Percentiles rank a stretch among this genome's conserved stretches.
These are phyloP conservation scores for Cicer judaicum DNA, from an alignment of 306 rosid species.

Conservation along the genomic window DNA sequence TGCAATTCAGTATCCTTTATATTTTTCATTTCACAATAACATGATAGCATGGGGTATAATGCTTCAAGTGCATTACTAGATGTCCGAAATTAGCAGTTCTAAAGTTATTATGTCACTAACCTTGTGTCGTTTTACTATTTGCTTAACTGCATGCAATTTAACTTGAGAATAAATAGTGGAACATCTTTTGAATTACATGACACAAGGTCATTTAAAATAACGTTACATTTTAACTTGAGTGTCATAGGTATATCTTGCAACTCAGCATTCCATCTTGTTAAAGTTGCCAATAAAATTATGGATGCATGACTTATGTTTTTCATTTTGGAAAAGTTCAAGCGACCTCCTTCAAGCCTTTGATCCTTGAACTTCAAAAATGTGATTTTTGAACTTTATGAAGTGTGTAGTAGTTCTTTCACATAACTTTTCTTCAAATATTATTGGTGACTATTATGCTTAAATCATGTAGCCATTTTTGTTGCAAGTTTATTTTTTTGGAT, in stretches of 20 bases:
- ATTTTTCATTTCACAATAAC: conserved; percentile 33
- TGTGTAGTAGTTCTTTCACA: not conserved
- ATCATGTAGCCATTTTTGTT: not conserved
- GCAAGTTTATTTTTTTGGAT: not conserved
- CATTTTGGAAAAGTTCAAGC: not conserved
- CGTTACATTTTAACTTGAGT: conserved; percentile 25
- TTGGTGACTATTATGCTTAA: not conserved
- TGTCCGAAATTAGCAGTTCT: too few species aligned
- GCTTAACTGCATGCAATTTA: conserved; percentile 24
- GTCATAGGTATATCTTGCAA: not conserved
- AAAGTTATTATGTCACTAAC: too few species aligned
- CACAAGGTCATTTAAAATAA: not conserved
- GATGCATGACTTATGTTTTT: not conserved
- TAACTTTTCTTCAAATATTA: not conserved
- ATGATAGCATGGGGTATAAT: conserved; percentile 13
- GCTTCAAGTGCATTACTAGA: conserved; percentile 23
- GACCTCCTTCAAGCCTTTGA: not conserved
- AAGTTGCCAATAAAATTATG: conserved; percentile 9
- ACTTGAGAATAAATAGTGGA: conserved; percentile 6
- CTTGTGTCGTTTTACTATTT: conserved; percentile 21
- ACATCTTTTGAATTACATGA: conserved; percentile 11
- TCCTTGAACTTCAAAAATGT: not conserved
- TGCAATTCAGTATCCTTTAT: conserved; percentile 86
- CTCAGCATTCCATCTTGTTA: not conserved
- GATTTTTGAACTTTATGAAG: not conserved